Evolutionary conservation across 768 basidiomycete genomes (phyloP), one percentile per base, ranked within the genome.

Genomic region (Hygrocybe coccinea): DNA sequence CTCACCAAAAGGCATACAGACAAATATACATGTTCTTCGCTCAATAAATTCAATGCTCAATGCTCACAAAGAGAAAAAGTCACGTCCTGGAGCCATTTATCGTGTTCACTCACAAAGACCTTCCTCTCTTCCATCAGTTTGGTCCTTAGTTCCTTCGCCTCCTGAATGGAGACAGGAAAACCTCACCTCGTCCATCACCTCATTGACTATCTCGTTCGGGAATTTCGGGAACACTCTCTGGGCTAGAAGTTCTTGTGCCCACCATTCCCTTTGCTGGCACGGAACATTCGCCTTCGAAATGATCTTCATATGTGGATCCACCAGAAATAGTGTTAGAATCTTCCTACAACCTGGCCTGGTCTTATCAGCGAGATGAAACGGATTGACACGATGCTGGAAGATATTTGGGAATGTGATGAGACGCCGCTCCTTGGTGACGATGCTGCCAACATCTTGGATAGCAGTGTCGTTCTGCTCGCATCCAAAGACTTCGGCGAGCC

Each of bases 381-480:
- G 67, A 34, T 59, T 56, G 3, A 78, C 72, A 21, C 63, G 68
- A 57, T 78, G 75, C 53, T 76, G 76, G 29, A 73, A 65, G 49
- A 74, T 60, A 56, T 77, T 78, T 1, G 76, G 76, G 60, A 76
- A 78, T 0, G 70, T 71, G 39, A 77, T 58, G 12, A 71, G 62
- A 7, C 76, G 66, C 1, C 71, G 72, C 50, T 71, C 67, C 1
- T 60, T 60, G 5, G 76, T 73, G 9, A 65, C 61, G 12, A 78
- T 62, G 0, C 61, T 45, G 0, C 76, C 76, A 6, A 74, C 45
- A 11, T 66, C 49, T 56, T 73, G 69, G 1, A 73, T 55, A 0
- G 58, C 56, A 12, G 66, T 52, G 2, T 55, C 66, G 21, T 62
- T 53, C 7, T 65, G 63, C 19, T 59, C 47, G 25, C 60, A 59